phyloP scores from a whole-genome alignment of 345 rosid species.

The Murraya paniculata region DNA sequence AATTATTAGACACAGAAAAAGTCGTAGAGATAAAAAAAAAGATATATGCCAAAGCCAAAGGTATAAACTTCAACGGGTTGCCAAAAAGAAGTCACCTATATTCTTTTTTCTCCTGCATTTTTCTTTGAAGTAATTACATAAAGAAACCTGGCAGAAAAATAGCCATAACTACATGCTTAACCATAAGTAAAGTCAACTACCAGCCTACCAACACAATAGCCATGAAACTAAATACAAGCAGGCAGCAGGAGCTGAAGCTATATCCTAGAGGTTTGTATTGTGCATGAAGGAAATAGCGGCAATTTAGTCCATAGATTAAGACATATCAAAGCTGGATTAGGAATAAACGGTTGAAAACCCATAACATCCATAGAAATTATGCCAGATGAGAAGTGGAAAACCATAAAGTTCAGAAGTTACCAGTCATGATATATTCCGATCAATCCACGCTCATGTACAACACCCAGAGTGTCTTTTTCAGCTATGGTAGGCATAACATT shows the following conservation, averaged over 20 bases:
- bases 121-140: neutral
- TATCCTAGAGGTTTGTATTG: neutral
- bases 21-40: neutral
- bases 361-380: neutral
- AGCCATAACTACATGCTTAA: neutral
- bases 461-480: constrained; percentile 57
- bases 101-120: neutral
- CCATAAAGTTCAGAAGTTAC: constrained; percentile 32
- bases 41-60: neutral
- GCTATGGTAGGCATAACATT: constrained; percentile 70
- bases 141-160: neutral
- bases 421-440: constrained; percentile 87
- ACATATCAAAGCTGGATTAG: neutral
- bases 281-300: neutral
- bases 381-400: neutral
- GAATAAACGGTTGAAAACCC: neutral
- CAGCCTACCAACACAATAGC: neutral
- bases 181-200: neutral
- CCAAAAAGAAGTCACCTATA: neutral
- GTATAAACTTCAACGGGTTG: neutral
- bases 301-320: neutral
- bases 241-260: neutral
- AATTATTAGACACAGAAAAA: neutral
- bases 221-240: neutral
- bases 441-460: constrained; percentile 57